Evolutionary conservation across 2,329 filamentous ascomycete species (phyloP), one percentile per base, ranked within the genome.

Genomic region (Arthrobotrys entomopaga): DNA sequence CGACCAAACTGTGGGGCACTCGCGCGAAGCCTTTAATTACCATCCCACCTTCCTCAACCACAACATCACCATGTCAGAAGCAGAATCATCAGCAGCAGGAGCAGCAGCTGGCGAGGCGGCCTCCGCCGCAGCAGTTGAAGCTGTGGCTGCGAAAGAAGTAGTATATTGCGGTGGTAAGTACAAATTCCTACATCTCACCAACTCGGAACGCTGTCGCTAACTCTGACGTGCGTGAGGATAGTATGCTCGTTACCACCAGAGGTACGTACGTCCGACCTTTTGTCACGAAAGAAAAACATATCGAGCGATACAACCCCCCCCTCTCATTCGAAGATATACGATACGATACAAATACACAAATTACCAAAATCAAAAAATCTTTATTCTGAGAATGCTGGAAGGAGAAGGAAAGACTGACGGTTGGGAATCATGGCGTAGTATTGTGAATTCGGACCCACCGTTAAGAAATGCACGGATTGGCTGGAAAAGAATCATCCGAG

Each of bases 381-480:
- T 34, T 10, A 34, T 7, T 34, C 2, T 34, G 29, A n/a, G n/a
- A n/a, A n/a, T n/a, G 16, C 6, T 7, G 13, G 42, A 16, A 8
- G 42, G n/a, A 19, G 42, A n/a, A n/a, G n/a, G 42, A 13, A 19
- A 46, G 42, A 16, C 15, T n/a, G 42, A 46, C 16, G 42, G 42
- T 46, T 1, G 11, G 13, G 8, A 1, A 46, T 46, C 6, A 19
- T 46, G 7, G 7, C 82, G 78, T 83, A 98, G 95, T 99, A 97
- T 84, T 99, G 95, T 85, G 95, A 99, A 84, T 98, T 97, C 83
- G 95, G 95, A 80, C 94, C 93, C 77, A 98, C 93, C 43, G 90
- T 91, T 22, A 97, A 93, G 83, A 99, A 97, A 84, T 99, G 95
- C 84, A 91, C 94, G 82, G 93, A 98, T 82, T 99, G 95, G 95